Conservation (phyloP, 805 yeast species). For the Yamadazyma laniorum region DNA sequence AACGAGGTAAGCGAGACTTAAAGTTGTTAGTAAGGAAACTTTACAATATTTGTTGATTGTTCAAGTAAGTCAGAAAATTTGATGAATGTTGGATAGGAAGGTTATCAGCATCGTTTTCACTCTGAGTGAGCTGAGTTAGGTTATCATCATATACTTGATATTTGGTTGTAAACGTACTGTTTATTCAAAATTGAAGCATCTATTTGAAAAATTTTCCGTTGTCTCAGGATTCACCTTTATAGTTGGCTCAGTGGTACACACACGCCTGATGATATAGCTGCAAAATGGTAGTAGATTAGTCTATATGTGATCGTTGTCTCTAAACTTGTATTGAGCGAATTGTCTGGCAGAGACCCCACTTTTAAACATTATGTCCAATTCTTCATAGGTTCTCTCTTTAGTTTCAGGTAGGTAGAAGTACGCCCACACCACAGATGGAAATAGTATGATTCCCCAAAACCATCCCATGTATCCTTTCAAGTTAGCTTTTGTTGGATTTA, state of each 20-base stretch:
- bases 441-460: conserved; percentile 40
- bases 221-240: too few relatives aligned
- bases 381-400: conserved; percentile 35
- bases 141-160: conserved; percentile 44
- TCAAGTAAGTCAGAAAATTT: conserved; percentile 16
- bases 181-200: not conserved
- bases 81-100: conserved; percentile 52
- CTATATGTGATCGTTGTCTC: not conserved
- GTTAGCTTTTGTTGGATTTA: conserved; percentile 46
- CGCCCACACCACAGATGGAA: conserved; percentile 17
- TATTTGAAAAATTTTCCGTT: conserved; percentile 2
- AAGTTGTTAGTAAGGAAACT: too few relatives aligned
- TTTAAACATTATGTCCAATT: conserved; percentile 34
- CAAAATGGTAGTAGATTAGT: not conserved
- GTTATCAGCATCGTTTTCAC: conserved; percentile 48
- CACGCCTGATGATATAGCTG: not conserved
- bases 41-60: too few relatives aligned
- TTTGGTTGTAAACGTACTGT: conserved; percentile 34
- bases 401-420: conserved; percentile 35
- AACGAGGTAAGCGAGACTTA: not conserved
- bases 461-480: conserved; percentile 50
- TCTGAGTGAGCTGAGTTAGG: conserved; percentile 61
- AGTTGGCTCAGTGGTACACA: not conserved
- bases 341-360: conserved; percentile 16
- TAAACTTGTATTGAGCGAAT: conserved; percentile 14